These are phyloP conservation scores for Aulographum hederae DNA, from an alignment of 2,329 filamentous ascomycete species.

Conservation along the genomic window DNA sequence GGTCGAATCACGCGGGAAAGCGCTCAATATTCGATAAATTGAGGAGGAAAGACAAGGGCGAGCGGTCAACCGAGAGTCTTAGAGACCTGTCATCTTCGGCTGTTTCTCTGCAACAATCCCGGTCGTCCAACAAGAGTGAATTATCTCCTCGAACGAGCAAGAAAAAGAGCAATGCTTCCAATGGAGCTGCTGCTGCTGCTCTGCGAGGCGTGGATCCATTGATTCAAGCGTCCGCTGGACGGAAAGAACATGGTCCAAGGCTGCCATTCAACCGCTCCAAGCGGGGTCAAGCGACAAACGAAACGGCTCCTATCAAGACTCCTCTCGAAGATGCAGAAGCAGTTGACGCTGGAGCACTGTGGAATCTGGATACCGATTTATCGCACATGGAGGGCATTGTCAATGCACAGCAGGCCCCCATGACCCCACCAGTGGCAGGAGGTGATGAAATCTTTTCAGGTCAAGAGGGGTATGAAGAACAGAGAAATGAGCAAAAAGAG, in stretches of 20 bases:
- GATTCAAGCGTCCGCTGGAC: too few species aligned
- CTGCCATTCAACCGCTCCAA: constrained; percentile 32
- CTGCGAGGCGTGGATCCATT: too few species aligned
- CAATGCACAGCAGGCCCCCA: constrained; percentile 39
- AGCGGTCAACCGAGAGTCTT: constrained; percentile 18
- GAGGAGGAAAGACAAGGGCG: constrained; percentile 29
- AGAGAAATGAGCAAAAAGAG: constrained; percentile 16
- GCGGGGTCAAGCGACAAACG: constrained; percentile 12
- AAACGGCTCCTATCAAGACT: too few species aligned
- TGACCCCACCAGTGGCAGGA: constrained; percentile 47
- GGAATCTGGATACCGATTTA: constrained; percentile 72
- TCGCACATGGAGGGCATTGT: constrained; percentile 85
- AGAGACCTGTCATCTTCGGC: constrained; percentile 22
- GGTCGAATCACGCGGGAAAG: constrained; percentile 23
- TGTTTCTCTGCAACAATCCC: constrained; percentile 20
- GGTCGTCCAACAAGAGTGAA: too few species aligned
- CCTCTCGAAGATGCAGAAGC: constrained; percentile 10
- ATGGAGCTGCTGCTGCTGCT: background rate
- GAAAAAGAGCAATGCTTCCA: constrained; percentile 7
- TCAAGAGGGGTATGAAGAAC: constrained; percentile 4
- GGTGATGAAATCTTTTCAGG: constrained; percentile 10
- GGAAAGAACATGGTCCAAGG: constrained; percentile 22
- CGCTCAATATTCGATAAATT: constrained; percentile 35
- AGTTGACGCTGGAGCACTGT: constrained; percentile 41
- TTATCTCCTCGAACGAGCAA: background rate